Base-by-base conservation (phyloP, 352 stramenopile genomes). In the Globisporangium perplexum region DNA sequence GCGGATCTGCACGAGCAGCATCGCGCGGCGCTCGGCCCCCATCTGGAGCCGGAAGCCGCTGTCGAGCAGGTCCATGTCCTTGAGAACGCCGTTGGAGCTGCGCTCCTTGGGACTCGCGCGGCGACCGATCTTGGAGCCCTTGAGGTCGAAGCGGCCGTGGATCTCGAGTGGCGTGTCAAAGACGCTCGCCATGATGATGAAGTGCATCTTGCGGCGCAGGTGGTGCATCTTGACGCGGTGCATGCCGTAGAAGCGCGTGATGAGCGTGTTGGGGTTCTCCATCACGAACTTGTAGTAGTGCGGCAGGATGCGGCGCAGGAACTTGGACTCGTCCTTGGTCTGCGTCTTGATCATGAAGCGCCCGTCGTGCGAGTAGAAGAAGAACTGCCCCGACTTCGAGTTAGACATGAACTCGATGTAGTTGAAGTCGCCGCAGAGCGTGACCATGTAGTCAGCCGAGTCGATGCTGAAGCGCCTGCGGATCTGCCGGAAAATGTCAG, bases 261-360 rank as follows among this genome's bases (percentile, higher is more conserved):
- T 82, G 20, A 99, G 72, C 14, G 96, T 99, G 69, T 99, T 96
- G 5, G 96, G 94, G 75, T 99, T 98, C 60, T 97, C 77, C 62
- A 90, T 89, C 35, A 98, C 95, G 62, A 99, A 97, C 57, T 96
- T 90, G 79, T 98, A 99, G 68, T 99, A 99, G 58, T 98, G 87
- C 7, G 96, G 95, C 31, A 99, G 61, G 61, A 99, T 98, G 55
- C 96, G 83, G 8, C 94, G 83, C 50, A 99, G 80, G 61, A 99
- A 99, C 70, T 98, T 98, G 50, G 86, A 97, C 77, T 99, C 97
- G n/a, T 95, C 90, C 66, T 98, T 97, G 7, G 93, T 99, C 78
- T 98, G 96, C 15, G 96, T 99, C 78, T 99, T 99, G 74, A 99
- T 98, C 90, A 99, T 98, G 69, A 98, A 99, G 35, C 74, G 66